phyloP scores from a whole-genome alignment of 192 early-diverging fungal genomes.

The Phycomyces blakesleeanus region DNA sequence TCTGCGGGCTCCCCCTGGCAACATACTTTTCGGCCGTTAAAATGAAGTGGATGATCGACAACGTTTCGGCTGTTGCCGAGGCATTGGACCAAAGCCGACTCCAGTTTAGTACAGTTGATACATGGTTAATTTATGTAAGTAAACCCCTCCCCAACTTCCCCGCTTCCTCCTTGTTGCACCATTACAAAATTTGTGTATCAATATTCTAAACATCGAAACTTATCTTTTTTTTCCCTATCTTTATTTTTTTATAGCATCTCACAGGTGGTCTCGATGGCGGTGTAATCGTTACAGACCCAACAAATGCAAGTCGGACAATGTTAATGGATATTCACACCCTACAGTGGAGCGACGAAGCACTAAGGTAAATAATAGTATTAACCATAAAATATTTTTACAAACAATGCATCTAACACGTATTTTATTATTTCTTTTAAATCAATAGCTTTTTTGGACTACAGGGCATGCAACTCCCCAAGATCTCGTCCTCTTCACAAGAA shows the following conservation, averaged over 20 bases:
- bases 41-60: constrained; percentile 88
- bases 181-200: too few relatives aligned
- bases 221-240: neutral
- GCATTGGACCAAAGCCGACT: constrained; percentile 71
- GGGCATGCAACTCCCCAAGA: constrained; percentile 70
- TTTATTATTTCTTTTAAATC: neutral
- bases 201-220: too few relatives aligned
- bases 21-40: constrained; percentile 94
- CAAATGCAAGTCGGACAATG: constrained; percentile 93
- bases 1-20: constrained; percentile 84
- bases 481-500: constrained; percentile 74
- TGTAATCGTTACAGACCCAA: constrained; percentile 83
- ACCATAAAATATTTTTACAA: neutral
- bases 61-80: constrained; percentile 64
- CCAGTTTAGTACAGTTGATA: constrained; percentile 88
- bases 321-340: constrained; percentile 84
- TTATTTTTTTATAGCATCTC: constrained; percentile 56
- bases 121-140: constrained; percentile 88
- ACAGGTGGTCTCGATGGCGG: constrained; percentile 71
- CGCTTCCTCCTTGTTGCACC: neutral
- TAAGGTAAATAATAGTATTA: constrained; percentile 29
- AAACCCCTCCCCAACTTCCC: neutral
- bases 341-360: constrained; percentile 73
- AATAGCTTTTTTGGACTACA: constrained; percentile 31
- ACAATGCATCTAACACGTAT: neutral